These are phyloP conservation scores for Silene noctiflora DNA, from an alignment of 179 eudicot genomes.

Conservation along the genomic window DNA sequence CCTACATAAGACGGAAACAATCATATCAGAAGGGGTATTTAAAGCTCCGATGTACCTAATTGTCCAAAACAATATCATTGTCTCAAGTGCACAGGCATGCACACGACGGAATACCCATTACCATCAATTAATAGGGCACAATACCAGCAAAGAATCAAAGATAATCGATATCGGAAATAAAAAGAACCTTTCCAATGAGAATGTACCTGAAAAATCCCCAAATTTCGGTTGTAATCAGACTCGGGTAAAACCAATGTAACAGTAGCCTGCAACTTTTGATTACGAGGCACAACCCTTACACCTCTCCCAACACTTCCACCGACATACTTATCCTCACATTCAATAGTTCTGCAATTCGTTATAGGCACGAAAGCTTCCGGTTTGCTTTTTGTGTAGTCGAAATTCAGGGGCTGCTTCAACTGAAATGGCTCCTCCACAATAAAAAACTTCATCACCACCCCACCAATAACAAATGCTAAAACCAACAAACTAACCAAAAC, in stretches of 20 bases:
- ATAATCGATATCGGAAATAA: background rate
- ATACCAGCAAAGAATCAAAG: background rate
- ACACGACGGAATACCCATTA: background rate
- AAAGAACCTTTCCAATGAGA: background rate
- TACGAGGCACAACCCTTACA: constrained; percentile 43
- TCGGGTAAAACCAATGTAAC: constrained; percentile 71
- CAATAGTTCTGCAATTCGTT: constrained; percentile 30
- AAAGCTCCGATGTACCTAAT: background rate
- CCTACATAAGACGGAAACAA: background rate
- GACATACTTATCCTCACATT: constrained; percentile 31
- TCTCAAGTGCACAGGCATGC: background rate
- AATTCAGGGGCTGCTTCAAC: constrained; percentile 53
- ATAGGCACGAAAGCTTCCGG: constrained; percentile 71
- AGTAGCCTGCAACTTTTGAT: constrained; percentile 66
- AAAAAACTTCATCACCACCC: constrained; percentile 46
- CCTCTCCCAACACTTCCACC: constrained; percentile 23
- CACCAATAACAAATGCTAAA: constrained; percentile 63
- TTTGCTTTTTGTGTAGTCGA: constrained; percentile 68
- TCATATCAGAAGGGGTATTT: background rate
- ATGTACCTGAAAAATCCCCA: constrained; percentile 86
- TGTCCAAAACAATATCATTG: background rate
- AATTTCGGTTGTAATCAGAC: constrained; percentile 75
- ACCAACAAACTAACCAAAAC: constrained; percentile 53
- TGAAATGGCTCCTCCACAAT: constrained; percentile 73
- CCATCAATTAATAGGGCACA: background rate